Evolutionary conservation across 2,329 filamentous ascomycete species (phyloP).

Genomic region (Taxawa tesnikishii): DNA sequence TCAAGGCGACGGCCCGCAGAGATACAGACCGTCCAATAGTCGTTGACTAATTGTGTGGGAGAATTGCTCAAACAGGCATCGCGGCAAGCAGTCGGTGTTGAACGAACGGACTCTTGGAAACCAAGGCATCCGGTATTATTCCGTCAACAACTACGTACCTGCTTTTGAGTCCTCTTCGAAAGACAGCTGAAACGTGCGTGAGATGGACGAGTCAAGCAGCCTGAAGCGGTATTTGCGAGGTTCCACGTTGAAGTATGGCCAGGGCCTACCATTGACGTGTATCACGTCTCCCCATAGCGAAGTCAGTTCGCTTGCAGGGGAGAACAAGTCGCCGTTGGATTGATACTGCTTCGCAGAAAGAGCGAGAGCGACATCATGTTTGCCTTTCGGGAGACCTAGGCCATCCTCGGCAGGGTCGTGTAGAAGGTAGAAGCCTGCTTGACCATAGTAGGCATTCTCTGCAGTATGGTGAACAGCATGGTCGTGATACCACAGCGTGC

Average conservation of each 20-base stretch:
- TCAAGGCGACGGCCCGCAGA: too few species aligned
- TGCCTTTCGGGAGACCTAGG: slow-evolving; percentile 37
- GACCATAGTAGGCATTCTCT: slow-evolving; percentile 44
- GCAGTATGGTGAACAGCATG: slow-evolving; percentile 33
- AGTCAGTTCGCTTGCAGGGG: slow-evolving; percentile 28
- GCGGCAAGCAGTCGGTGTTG: too few species aligned
- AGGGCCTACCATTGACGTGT: slow-evolving; percentile 47
- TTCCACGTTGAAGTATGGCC: slow-evolving; percentile 47
- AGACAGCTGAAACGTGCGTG: slow-evolving; percentile 36
- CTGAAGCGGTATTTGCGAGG: slow-evolving; percentile 49
- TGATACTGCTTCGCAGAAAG: slow-evolving; percentile 41
- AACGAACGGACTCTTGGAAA: too few species aligned
- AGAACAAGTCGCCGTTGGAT: slow-evolving; percentile 36
- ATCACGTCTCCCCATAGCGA: slow-evolving; percentile 46
- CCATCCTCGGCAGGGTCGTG: slow-evolving; percentile 36
- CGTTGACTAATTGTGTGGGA: too few species aligned
- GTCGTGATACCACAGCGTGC: too few species aligned
- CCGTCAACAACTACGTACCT: too few species aligned
- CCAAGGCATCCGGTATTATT: too few species aligned
- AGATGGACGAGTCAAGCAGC: slow-evolving; percentile 39
- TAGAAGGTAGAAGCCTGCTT: slow-evolving; percentile 44
- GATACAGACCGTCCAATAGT: too few species aligned
- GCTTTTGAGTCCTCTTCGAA: slow-evolving; percentile 24
- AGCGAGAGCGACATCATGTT: slow-evolving; percentile 42
- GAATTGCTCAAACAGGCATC: too few species aligned